Evolutionary conservation across 2,329 filamentous ascomycete genomes (phyloP), one percentile per base, ranked within the genome.

Genomic region (Aspergillus aculeatus): DNA sequence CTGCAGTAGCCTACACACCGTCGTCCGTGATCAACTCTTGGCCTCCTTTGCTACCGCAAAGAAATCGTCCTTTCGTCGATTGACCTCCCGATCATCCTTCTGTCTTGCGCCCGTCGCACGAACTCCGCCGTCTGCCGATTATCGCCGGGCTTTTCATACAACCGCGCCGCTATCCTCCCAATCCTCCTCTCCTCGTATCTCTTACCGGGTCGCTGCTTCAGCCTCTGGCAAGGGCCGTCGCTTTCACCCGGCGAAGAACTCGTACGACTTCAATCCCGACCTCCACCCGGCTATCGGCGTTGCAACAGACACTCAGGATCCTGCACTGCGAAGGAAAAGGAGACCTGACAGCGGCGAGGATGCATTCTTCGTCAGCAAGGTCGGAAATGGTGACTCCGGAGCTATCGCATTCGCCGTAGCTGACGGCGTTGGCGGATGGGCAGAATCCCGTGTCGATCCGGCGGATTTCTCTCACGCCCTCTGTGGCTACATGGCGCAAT

Each of bases 401-500:
- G 64, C 69, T 7, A 84, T 96, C 11, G 91, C 93, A 0, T 89
- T 99, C 67, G 95, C 92, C 19, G 86, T 99, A 24, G 92, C 93
- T 56, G 95, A 99, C 73, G 95, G 95, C 11, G 95, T 99, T 0
- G 95, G 95, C 51, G 95, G 95, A 38, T 99, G 95, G 93, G 86
- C 89, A 64, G 91, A 96, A 68, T 94, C 90, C 44, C 92, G 92
- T 49, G 89, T 99, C 55, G 93, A 99, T 71, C 93, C 95, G 9
- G 92, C 92, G 29, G 91, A 97, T 77, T 98, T 98, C 77, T 95
- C 94, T 3, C 94, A 98, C 74, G 91, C 90, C 47, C 82, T 99
- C 61, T 98, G 95, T 81, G 88, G 92, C 68, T 90, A 96, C 76
- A 98, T 98, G 92, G 91, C 92, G 2, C 82, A 87, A 54, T 85